Evolutionary conservation across 306 rosid genomes (phyloP).

Genomic region (Casuarina glauca): DNA sequence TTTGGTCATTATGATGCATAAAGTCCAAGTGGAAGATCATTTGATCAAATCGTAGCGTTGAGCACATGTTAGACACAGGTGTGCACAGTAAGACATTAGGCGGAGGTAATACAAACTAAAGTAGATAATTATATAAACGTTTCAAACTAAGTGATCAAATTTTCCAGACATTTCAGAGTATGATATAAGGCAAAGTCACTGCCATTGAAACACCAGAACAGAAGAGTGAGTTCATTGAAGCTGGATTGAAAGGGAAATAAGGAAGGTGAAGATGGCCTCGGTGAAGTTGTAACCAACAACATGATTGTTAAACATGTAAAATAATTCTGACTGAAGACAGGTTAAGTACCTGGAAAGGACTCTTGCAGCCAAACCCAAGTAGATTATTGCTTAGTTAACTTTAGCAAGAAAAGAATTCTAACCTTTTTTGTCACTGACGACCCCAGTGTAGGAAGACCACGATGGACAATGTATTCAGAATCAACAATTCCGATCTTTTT

Average conservation of each 20-base stretch:
- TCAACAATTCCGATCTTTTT: slow-evolving; percentile 47
- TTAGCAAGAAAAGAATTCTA: slow-evolving; percentile 10
- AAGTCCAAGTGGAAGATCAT: not conserved
- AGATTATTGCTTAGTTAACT: not conserved
- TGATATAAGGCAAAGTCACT: not conserved
- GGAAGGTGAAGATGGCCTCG: not conserved
- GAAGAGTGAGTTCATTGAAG: not conserved
- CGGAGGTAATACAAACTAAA: not conserved
- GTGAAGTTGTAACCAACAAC: not conserved
- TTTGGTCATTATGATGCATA: not conserved
- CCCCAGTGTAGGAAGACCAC: slow-evolving; percentile 50
- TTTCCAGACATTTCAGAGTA: not conserved
- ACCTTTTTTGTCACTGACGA: slow-evolving; percentile 27
- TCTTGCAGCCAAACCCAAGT: not conserved
- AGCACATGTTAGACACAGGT: not conserved
- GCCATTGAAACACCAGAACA: not conserved
- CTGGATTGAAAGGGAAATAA: not conserved
- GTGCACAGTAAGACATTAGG: not conserved
- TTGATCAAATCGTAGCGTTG: not conserved
- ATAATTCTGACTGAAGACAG: not conserved
- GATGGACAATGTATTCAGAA: slow-evolving; percentile 47
- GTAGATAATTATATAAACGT: not conserved
- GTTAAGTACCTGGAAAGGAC: not conserved
- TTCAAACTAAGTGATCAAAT: not conserved
- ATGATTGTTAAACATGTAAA: not conserved